A percentile compares a stretch with the other conserved stretches of the same genome.
Evolutionary conservation across 495 filamentous ascomycete genomes (phyloP).

Genomic region (Aspergillus hancockii): DNA sequence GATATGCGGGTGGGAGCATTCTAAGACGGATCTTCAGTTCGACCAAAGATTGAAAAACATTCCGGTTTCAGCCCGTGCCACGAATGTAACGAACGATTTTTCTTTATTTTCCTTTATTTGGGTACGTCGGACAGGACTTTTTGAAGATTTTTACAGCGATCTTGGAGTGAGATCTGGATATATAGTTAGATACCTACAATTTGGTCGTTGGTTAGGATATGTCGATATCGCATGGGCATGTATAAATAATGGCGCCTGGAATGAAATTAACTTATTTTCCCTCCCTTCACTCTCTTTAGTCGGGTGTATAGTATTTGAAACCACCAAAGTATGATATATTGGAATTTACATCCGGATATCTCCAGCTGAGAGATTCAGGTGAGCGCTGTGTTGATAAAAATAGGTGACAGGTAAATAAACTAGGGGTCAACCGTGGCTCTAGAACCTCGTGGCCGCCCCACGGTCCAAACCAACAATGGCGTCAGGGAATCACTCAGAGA

Average conservation of each 20-base stretch:
- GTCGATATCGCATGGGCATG: not conserved
- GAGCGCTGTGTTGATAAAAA: slow-evolving; percentile 4
- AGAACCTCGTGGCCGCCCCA: slow-evolving; percentile 12
- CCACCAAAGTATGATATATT: no score
- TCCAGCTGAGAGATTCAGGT: no score
- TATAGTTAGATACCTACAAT: no score
- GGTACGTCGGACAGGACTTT: not conserved
- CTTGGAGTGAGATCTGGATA: no score
- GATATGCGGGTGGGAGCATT: slow-evolving; percentile 22
- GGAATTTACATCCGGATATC: no score
- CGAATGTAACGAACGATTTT: slow-evolving; percentile 15
- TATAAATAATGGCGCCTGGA: slow-evolving; percentile 6
- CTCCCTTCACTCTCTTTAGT: not conserved
- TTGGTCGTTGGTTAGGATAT: not conserved
- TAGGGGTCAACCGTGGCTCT: slow-evolving; percentile 5
- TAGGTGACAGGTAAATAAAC: not conserved
- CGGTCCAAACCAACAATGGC: not conserved
- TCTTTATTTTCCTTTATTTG: not conserved
- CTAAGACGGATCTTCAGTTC: slow-evolving; percentile 6
- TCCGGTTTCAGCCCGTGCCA: slow-evolving; percentile 5
- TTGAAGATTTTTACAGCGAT: no score
- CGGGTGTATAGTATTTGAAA: no score
- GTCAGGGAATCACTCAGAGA: not conserved
- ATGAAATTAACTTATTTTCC: not conserved
- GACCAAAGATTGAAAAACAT: not conserved